Conservation (phyloP, 2,329 filamentous ascomycete genomes). For the Fusarium denticulatum region DNA sequence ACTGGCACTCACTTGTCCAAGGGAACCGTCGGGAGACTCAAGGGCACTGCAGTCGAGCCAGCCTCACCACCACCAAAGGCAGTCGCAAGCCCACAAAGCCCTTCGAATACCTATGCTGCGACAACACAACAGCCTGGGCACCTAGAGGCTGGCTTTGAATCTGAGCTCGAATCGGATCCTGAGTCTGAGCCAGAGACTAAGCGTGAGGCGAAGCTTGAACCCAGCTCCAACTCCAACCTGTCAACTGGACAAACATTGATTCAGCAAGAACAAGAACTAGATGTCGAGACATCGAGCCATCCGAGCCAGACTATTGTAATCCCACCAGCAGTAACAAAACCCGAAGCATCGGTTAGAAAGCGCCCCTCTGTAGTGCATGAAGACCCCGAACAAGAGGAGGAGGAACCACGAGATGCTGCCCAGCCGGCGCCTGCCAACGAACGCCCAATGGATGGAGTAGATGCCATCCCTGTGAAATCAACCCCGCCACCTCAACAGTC, state of each 20-base stretch:
- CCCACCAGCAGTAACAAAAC: neutral
- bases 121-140: slow-evolving; percentile 6
- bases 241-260: slow-evolving; percentile 3
- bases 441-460: slow-evolving; percentile 40
- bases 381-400: slow-evolving; percentile 55
- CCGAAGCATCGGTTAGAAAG: slow-evolving; percentile 39
- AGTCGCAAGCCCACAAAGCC: slow-evolving; percentile 42
- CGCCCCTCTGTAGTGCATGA: slow-evolving; percentile 59
- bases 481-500: slow-evolving; percentile 7
- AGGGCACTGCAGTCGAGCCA: slow-evolving; percentile 57
- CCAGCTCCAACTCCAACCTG: neutral
- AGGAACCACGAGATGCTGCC: slow-evolving; percentile 28
- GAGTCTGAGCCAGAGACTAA: slow-evolving; percentile 21
- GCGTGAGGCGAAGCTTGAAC: neutral
- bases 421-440: slow-evolving; percentile 8
- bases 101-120: neutral
- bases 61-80: neutral
- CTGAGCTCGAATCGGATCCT: slow-evolving; percentile 15
- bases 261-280: slow-evolving; percentile 8
- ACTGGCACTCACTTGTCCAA: slow-evolving; percentile 59
- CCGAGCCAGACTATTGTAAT: neutral
- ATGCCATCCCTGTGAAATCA: slow-evolving; percentile 49
- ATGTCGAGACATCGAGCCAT: neutral
- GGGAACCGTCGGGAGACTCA: slow-evolving; percentile 63
- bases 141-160: neutral